phyloP scores from a whole-genome alignment of 768 basidiomycete genomes.

The Naganishia friedmannii region DNA sequence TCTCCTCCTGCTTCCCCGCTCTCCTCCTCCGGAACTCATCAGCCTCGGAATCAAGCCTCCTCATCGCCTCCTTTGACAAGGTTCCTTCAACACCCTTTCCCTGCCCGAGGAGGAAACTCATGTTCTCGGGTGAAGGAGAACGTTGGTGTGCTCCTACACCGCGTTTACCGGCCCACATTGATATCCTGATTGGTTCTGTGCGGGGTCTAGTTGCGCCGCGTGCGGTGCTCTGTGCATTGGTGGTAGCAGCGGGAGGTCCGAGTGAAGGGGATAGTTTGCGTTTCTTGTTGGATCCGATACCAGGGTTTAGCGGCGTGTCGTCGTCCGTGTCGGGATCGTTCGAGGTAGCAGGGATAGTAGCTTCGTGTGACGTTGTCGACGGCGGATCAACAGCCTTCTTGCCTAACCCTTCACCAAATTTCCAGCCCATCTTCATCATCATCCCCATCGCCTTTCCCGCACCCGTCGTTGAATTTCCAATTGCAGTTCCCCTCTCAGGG shows the following conservation, averaged over 20 bases:
- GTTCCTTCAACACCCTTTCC: no score
- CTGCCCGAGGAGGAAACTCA: constrained; percentile 29
- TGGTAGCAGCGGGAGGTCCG: background rate
- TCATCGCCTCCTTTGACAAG: constrained; percentile 26
- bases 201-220: constrained; percentile 1
- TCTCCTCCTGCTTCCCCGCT: constrained; percentile 37
- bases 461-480: background rate
- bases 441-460: constrained; percentile 47
- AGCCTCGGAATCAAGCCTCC: constrained; percentile 39
- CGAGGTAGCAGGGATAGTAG: background rate
- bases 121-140: constrained; percentile 40
- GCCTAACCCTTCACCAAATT: constrained; percentile 48
- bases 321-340: constrained; percentile 24
- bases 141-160: constrained; percentile 41
- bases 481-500: background rate
- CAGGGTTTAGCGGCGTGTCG: constrained; percentile 35
- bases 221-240: background rate
- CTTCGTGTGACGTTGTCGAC: background rate
- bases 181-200: constrained; percentile 28
- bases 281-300: constrained; percentile 33
- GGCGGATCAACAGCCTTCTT: constrained; percentile 32
- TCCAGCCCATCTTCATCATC: constrained; percentile 53
- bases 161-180: constrained; percentile 33
- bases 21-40: constrained; percentile 43
- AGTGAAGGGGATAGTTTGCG: background rate